phyloP scores from a whole-genome alignment of 768 basidiomycete species.

The Melanogaster broomeanus region DNA sequence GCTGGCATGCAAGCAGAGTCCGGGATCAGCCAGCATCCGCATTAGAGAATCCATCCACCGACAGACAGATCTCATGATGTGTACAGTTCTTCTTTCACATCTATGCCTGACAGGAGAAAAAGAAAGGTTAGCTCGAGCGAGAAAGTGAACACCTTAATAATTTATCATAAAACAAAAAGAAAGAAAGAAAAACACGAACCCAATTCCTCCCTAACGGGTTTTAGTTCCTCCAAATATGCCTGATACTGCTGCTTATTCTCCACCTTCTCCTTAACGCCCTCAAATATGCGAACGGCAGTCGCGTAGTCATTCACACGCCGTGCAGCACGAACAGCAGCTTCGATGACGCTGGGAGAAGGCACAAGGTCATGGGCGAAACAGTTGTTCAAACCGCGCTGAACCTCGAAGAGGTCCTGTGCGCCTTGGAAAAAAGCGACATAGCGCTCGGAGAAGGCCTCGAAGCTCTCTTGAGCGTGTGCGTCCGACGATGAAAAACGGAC shows the following conservation, averaged over 20 bases:
- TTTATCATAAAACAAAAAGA: slow-evolving; percentile 1
- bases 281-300: slow-evolving; percentile 94
- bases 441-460: slow-evolving; percentile 91
- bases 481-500: slow-evolving; percentile 43
- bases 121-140: not conserved
- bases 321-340: slow-evolving; percentile 85
- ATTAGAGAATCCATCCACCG: slow-evolving; percentile 13
- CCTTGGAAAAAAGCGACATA: slow-evolving; percentile 93
- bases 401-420: slow-evolving; percentile 96
- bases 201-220: slow-evolving; percentile 85
- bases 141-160: not conserved
- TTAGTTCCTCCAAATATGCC: slow-evolving; percentile 90
- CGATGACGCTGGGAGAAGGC: slow-evolving; percentile 78
- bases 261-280: slow-evolving; percentile 96
- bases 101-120: slow-evolving; percentile 44
- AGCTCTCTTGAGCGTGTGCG: slow-evolving; percentile 85
- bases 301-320: slow-evolving; percentile 96
- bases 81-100: slow-evolving; percentile 67
- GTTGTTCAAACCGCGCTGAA: slow-evolving; percentile 98
- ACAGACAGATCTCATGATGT: slow-evolving; percentile 34
- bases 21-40: slow-evolving; percentile 11
- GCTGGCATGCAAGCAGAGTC: no score
- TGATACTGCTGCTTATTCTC: slow-evolving; percentile 97
- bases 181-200: slow-evolving; percentile 49
- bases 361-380: slow-evolving; percentile 99